These are phyloP conservation scores for Dipteronia dyeriana DNA, from an alignment of 345 rosid species.

Conservation along the genomic window DNA sequence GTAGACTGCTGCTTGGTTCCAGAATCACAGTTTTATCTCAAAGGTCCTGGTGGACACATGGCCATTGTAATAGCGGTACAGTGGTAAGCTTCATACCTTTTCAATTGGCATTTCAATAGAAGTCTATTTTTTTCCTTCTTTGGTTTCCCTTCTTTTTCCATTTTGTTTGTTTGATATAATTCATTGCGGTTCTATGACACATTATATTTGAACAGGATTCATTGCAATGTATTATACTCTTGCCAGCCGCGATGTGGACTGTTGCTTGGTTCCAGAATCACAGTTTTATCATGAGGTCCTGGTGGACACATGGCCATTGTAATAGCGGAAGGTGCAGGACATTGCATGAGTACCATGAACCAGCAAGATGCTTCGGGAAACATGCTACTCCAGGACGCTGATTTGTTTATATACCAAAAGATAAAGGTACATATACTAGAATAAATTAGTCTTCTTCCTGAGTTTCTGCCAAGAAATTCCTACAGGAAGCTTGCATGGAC, in stretches of 20 bases:
- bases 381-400: conserved; percentile 52
- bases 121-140: conserved; percentile 17
- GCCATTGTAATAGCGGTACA: too few relatives aligned
- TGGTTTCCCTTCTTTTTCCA: not conserved
- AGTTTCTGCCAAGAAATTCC: too few relatives aligned
- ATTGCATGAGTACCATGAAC: conserved; percentile 21
- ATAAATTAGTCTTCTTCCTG: not conserved
- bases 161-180: not conserved
- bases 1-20: conserved; percentile 71
- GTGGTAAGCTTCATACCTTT: conserved; percentile 31
- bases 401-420: conserved; percentile 54
- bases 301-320: conserved; percentile 70
- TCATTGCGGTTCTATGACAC: not conserved
- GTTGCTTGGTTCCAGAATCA: conserved; percentile 65
- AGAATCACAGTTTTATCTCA: conserved; percentile 64
- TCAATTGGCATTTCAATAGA: not conserved
- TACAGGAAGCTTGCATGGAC: too few relatives aligned
- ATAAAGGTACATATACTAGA: conserved; percentile 40
- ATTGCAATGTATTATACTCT: conserved; percentile 69
- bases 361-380: conserved; percentile 58
- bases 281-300: conserved; percentile 64
- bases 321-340: conserved; percentile 75
- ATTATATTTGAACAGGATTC: conserved; percentile 40
- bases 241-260: conserved; percentile 66
- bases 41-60: conserved; percentile 64